These are phyloP conservation scores for Globisporangium recalcitrans DNA, from an alignment of 352 stramenopile species.

Conservation along the genomic window DNA sequence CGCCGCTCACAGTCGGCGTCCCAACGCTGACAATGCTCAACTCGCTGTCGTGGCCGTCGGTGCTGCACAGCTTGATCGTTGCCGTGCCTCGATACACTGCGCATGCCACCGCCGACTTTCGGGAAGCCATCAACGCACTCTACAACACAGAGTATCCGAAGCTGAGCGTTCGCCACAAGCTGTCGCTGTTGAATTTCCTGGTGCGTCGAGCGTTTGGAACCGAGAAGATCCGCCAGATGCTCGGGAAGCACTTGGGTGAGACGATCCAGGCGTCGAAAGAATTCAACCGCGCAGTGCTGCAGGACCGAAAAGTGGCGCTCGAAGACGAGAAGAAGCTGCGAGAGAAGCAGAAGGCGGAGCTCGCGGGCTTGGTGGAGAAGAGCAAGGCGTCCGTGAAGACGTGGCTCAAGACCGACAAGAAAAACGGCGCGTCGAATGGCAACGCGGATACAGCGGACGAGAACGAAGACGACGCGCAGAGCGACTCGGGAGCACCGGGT, in stretches of 20 bases:
- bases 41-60: constrained; percentile 69
- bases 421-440: constrained; percentile 13
- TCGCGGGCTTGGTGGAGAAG: constrained; percentile 41
- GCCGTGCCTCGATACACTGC: constrained; percentile 67
- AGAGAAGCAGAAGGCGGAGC: constrained; percentile 67
- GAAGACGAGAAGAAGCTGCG: constrained; percentile 81
- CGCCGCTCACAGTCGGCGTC: constrained; percentile 70
- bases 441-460: constrained; percentile 13
- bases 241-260: constrained; percentile 56
- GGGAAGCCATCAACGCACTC: constrained; percentile 41
- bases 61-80: constrained; percentile 60
- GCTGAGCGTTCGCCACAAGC: constrained; percentile 57
- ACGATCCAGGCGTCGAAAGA: constrained; percentile 61
- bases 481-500: constrained; percentile 26
- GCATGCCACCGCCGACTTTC: constrained; percentile 32
- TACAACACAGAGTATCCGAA: constrained; percentile 47
- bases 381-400: constrained; percentile 56
- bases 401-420: constrained; percentile 59
- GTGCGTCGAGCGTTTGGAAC: constrained; percentile 52
- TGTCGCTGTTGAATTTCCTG: constrained; percentile 67
- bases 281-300: constrained; percentile 59
- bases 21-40: constrained; percentile 80
- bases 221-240: constrained; percentile 55
- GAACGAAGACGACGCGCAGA: constrained; percentile 33
- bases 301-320: constrained; percentile 55